These are phyloP conservation scores for Rutidosis leptorrhynchoides DNA, from an alignment of 129 eudicot genomes.

Conservation along the genomic window DNA sequence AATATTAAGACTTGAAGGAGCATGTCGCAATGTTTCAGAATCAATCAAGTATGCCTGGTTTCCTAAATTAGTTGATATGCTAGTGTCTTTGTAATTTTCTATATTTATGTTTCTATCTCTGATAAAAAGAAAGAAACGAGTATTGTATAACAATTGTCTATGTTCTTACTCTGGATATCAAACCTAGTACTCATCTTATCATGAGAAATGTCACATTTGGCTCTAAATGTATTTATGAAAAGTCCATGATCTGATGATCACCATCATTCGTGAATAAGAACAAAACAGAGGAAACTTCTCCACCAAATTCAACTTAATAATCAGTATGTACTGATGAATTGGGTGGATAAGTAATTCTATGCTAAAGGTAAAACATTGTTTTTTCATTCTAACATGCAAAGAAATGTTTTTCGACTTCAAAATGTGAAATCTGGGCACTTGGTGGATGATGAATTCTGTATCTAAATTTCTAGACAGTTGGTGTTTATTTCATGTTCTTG, in stretches of 20 bases:
- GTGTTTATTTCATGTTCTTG: neutral
- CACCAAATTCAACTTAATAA: neutral
- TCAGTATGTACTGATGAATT: neutral
- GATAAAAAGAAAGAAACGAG: neutral
- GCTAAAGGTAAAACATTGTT: neutral
- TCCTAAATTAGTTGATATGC: constrained; percentile 5
- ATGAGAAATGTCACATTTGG: neutral
- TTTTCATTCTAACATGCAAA: neutral
- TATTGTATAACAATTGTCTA: neutral
- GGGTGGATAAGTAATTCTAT: neutral
- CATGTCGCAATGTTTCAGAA: constrained; percentile 87
- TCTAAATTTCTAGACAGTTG: constrained; percentile 6
- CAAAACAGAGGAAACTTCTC: neutral
- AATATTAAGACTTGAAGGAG: constrained; percentile 78
- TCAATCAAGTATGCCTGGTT: constrained; percentile 58
- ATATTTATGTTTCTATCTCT: neutral
- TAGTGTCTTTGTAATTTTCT: neutral
- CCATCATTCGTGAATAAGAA: neutral
- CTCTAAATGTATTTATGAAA: neutral
- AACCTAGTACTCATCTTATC: constrained; percentile 11
- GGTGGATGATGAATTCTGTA: neutral
- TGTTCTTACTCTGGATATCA: constrained; percentile 1
- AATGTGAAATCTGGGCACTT: neutral
- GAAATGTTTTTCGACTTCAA: neutral
- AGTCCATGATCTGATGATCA: constrained; percentile 6